These are phyloP conservation scores for Rhodotorula babjevae DNA, from an alignment of 768 basidiomycete genomes.

Conservation along the genomic window DNA sequence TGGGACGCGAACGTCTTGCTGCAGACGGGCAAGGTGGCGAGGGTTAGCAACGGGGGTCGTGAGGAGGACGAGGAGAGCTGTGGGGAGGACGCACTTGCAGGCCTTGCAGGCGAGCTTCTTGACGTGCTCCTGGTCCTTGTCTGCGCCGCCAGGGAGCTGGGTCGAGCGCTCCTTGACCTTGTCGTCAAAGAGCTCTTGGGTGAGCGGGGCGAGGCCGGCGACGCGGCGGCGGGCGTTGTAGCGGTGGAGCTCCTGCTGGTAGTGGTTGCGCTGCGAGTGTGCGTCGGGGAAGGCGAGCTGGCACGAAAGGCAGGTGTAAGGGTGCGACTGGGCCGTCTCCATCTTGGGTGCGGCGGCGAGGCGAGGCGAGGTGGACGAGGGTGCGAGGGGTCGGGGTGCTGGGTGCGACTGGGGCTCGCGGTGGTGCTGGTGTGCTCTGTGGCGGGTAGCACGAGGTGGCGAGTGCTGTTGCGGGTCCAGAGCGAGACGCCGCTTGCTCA, in stretches of 20 bases:
- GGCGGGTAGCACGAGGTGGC: too few species aligned
- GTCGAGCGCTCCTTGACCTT: constrained; percentile 68
- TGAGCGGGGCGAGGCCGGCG: constrained; percentile 80
- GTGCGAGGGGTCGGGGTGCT: background rate
- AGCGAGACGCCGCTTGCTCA: too few species aligned
- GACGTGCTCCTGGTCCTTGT: constrained; percentile 7
- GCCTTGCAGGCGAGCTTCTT: constrained; percentile 56
- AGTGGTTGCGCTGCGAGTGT: constrained; percentile 80
- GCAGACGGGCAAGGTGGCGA: background rate
- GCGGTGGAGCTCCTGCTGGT: constrained; percentile 87
- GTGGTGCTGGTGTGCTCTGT: background rate
- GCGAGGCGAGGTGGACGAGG: background rate
- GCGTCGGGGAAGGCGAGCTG: constrained; percentile 76
- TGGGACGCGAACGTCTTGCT: constrained; percentile 87
- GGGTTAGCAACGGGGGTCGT: background rate
- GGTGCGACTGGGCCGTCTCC: constrained; percentile 31
- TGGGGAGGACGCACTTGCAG: constrained; percentile 68
- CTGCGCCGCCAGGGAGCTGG: background rate
- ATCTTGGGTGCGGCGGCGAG: background rate
- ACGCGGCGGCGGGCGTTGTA: constrained; percentile 86
- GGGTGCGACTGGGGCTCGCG: too few species aligned
- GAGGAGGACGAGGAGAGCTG: too few species aligned
- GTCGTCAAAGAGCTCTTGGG: constrained; percentile 69
- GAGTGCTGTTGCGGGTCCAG: too few species aligned
- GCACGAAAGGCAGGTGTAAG: constrained; percentile 89